These are phyloP conservation scores for Juglanconis sp. DNA, from an alignment of 2,329 filamentous ascomycete genomes.

Conservation along the genomic window DNA sequence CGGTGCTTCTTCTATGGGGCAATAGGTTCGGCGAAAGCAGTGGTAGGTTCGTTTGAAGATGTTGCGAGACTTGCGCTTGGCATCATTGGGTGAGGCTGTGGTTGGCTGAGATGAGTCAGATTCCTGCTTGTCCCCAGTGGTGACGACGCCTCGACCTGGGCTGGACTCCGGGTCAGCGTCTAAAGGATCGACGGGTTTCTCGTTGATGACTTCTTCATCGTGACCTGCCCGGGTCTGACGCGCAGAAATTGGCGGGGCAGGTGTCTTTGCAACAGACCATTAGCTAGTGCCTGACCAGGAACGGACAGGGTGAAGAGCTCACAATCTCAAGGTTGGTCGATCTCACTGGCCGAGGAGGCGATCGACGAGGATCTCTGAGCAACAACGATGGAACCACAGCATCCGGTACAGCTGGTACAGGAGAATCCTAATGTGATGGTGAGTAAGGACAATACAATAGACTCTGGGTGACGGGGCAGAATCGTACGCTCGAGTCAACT, in stretches of 20 bases:
- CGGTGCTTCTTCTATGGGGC: constrained; percentile 29
- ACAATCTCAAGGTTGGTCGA: constrained; percentile 17
- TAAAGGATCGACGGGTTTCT: constrained; percentile 18
- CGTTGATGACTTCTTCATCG: constrained; percentile 18
- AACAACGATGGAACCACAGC: not conserved
- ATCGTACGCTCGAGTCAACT: constrained; percentile 5
- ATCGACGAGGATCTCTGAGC: not conserved
- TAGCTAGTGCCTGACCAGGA: not conserved
- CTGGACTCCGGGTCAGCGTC: constrained; percentile 19
- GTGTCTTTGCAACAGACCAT: constrained; percentile 17
- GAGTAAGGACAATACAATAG: not conserved
- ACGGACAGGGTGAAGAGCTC: not conserved
- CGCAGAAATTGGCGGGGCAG: not conserved
- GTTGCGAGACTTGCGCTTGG: constrained; percentile 19
- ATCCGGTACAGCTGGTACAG: constrained; percentile 4
- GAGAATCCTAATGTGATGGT: not conserved
- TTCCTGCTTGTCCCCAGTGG: constrained; percentile 10
- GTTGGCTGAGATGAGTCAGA: constrained; percentile 3
- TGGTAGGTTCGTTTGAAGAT: constrained; percentile 23
- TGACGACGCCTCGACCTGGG: constrained; percentile 2
- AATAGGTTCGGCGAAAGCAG: constrained; percentile 30
- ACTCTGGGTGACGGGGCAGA: not conserved
- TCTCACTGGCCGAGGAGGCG: not conserved
- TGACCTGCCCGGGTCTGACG: not conserved
- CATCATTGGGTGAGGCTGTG: not conserved